Conservation (phyloP, 2,329 filamentous ascomycete genomes). For the Setomelanomma holmii region DNA sequence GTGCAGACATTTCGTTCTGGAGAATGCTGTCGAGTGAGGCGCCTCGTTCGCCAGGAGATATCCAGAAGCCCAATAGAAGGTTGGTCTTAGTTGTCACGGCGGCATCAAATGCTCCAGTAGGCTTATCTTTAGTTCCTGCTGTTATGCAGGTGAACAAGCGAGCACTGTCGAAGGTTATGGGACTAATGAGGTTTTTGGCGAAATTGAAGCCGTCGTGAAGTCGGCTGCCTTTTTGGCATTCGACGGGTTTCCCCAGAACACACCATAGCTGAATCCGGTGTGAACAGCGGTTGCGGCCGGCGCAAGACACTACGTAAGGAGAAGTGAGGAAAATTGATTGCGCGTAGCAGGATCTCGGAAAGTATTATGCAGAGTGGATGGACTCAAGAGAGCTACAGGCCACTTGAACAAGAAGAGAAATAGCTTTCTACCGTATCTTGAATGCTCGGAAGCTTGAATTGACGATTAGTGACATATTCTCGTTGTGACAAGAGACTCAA, state of each 20-base stretch:
- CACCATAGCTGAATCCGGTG: conserved; percentile 39
- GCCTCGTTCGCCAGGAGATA: conserved; percentile 13
- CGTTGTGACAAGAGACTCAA: not conserved
- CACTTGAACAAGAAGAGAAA: not conserved
- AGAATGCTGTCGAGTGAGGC: conserved; percentile 50
- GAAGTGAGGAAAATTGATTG: not conserved
- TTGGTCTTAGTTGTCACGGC: conserved; percentile 42
- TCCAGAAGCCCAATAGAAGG: conserved; percentile 45
- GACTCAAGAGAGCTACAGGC: not conserved
- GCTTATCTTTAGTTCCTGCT: conserved; percentile 54
- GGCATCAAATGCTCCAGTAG: conserved; percentile 59
- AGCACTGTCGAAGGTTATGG: conserved; percentile 69
- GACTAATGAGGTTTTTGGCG: conserved; percentile 27
- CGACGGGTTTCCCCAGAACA: conserved; percentile 25
- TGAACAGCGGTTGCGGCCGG: conserved; percentile 23
- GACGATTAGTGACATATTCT: not conserved
- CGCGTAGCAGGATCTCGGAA: not conserved
- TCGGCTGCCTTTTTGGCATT: conserved; percentile 31
- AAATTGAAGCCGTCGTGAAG: conserved; percentile 31
- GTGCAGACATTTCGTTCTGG: conserved; percentile 39
- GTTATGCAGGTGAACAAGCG: conserved; percentile 73
- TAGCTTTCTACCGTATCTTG: not conserved
- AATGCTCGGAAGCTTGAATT: not conserved
- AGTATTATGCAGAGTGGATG: not conserved
- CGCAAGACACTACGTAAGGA: conserved; percentile 8